These are phyloP conservation scores for Exophiala sp. DNA, from an alignment of 2,329 filamentous ascomycete genomes.

Conservation along the genomic window DNA sequence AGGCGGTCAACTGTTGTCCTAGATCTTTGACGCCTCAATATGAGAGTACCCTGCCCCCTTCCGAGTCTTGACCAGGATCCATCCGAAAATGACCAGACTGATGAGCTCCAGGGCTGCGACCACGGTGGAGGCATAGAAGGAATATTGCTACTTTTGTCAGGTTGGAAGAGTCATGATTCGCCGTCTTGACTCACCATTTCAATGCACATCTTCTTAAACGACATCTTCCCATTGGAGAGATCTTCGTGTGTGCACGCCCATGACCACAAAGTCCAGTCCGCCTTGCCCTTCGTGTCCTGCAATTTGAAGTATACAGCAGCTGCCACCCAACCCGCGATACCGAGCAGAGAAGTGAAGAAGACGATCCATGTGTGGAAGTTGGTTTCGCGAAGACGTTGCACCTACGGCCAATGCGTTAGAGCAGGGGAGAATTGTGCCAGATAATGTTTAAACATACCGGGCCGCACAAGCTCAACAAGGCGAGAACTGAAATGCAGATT, in stretches of 20 bases:
- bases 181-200: slow-evolving; percentile 18
- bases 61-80: too few relatives aligned
- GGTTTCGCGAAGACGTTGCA: slow-evolving; percentile 4
- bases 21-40: too few relatives aligned
- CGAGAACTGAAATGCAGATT: slow-evolving; percentile 4
- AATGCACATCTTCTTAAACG: slow-evolving; percentile 9
- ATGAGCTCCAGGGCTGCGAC: too few relatives aligned
- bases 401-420: background rate
- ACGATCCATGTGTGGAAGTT: slow-evolving; percentile 7
- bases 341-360: slow-evolving; percentile 11
- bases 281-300: slow-evolving; percentile 7
- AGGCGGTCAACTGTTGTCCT: too few relatives aligned
- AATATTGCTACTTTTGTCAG: too few relatives aligned
- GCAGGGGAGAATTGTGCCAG: background rate
- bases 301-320: slow-evolving; percentile 12
- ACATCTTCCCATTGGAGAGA: slow-evolving; percentile 13
- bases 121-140: too few relatives aligned
- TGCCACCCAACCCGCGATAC: slow-evolving; percentile 7
- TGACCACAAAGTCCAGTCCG: slow-evolving; percentile 12
- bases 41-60: too few relatives aligned
- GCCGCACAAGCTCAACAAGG: slow-evolving; percentile 10
- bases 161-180: too few relatives aligned
- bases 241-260: slow-evolving; percentile 9
- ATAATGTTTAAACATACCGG: background rate
- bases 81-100: too few relatives aligned